Percentiles rank a stretch among this genome's conserved stretches.
These are phyloP conservation scores for Pyrus hybrid DNA, from an alignment of 331 rosid genomes.

Conservation along the genomic window DNA sequence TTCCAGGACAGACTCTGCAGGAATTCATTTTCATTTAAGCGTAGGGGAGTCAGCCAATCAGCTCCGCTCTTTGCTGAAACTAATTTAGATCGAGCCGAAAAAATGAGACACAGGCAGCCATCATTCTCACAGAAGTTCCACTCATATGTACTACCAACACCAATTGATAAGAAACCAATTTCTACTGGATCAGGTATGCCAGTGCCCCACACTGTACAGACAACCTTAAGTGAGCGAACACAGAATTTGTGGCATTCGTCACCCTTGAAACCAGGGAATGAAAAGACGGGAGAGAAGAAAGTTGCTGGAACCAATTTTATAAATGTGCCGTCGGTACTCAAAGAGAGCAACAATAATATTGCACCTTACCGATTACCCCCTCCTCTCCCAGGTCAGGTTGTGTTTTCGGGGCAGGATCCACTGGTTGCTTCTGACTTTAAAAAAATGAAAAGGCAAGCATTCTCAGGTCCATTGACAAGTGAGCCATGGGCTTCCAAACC, in stretches of 20 bases:
- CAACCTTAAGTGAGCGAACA: slow-evolving; percentile 25
- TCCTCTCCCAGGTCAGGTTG: slow-evolving; percentile 44
- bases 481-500: slow-evolving; percentile 50
- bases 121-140: slow-evolving; percentile 69
- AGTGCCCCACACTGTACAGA: slow-evolving; percentile 28
- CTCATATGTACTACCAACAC: slow-evolving; percentile 87
- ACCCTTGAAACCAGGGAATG: slow-evolving; percentile 60
- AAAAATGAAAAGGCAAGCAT: slow-evolving; percentile 61
- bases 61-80: slow-evolving; percentile 79
- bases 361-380: slow-evolving; percentile 48
- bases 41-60: slow-evolving; percentile 61
- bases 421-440: slow-evolving; percentile 43
- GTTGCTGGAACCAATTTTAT: slow-evolving; percentile 27
- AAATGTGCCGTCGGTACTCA: slow-evolving; percentile 47
- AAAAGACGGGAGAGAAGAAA: slow-evolving; percentile 36
- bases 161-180: slow-evolving; percentile 46
- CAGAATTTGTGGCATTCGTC: slow-evolving; percentile 82
- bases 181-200: slow-evolving; percentile 39
- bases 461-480: slow-evolving; percentile 85
- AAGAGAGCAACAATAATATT: slow-evolving; percentile 68
- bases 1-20: slow-evolving; percentile 56
- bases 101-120: slow-evolving; percentile 50
- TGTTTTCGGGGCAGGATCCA: slow-evolving; percentile 32
- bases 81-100: slow-evolving; percentile 55
- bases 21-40: slow-evolving; percentile 48